These are phyloP conservation scores for Penstemon eatonii DNA, from an alignment of 257 asterid species.

Conservation along the genomic window DNA sequence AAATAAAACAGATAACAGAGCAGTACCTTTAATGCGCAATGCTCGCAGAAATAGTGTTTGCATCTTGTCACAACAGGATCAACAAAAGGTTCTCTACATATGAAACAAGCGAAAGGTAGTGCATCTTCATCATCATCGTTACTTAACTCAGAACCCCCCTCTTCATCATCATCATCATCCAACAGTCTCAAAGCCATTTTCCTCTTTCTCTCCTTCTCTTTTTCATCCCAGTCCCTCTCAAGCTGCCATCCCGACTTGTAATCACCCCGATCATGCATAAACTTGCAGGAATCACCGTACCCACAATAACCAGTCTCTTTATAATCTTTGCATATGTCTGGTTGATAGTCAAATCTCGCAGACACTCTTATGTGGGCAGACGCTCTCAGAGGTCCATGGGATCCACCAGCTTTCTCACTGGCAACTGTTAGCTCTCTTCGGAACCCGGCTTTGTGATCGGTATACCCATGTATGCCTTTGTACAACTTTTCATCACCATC, in stretches of 20 bases:
- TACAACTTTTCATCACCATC: constrained; percentile 61
- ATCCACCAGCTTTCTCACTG: constrained; percentile 91
- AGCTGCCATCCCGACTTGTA: constrained; percentile 97
- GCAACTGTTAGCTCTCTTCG: constrained; percentile 85
- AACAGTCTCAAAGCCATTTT: constrained; percentile 58
- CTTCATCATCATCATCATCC: constrained; percentile 67
- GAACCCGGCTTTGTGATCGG: constrained; percentile 93
- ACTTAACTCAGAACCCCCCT: constrained; percentile 41
- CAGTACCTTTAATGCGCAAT: constrained; percentile 87
- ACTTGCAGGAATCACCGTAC: constrained; percentile 92
- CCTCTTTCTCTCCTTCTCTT: constrained; percentile 66
- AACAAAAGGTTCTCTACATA: constrained; percentile 83
- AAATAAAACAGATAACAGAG: constrained; percentile 11
- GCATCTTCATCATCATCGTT: constrained; percentile 77
- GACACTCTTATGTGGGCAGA: constrained; percentile 93
- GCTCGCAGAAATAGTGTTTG: constrained; percentile 97
- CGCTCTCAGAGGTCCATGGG: constrained; percentile 93
- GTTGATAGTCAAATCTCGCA: constrained; percentile 95
- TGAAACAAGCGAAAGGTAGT: constrained; percentile 89
- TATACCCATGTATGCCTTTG: constrained; percentile 79
- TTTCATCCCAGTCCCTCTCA: constrained; percentile 90
- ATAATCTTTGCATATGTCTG: constrained; percentile 91
- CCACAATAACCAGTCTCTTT: constrained; percentile 98
- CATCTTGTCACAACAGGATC: constrained; percentile 91
- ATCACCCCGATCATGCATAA: constrained; percentile 97